A percentile compares a stretch with the other conserved stretches of the same genome.
Evolutionary conservation across 768 basidiomycete genomes (phyloP).

Genomic region (Mycena alexandri): DNA sequence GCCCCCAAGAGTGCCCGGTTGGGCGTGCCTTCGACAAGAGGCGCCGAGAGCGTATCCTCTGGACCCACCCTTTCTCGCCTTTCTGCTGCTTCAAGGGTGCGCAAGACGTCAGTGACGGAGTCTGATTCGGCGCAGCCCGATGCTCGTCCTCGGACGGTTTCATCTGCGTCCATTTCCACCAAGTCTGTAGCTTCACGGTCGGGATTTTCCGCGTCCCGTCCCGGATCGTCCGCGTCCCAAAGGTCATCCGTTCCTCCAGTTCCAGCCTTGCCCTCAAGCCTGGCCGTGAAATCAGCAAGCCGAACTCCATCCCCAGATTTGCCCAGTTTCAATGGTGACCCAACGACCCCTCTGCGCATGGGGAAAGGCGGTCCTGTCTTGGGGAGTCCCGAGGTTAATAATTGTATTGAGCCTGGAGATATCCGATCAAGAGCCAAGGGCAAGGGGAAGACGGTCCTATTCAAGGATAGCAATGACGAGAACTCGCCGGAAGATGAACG

Average conservation of each 20-base stretch:
- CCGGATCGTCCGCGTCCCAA: constrained; percentile 47
- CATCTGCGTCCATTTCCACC: constrained; percentile 29
- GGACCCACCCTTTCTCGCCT: constrained; percentile 30
- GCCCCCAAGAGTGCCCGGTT: constrained; percentile 11
- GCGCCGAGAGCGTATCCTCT: constrained; percentile 46
- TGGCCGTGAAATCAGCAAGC: constrained; percentile 35
- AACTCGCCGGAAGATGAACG: constrained; percentile 39
- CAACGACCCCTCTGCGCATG: constrained; percentile 49
- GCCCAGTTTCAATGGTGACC: constrained; percentile 49
- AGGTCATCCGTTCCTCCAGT: constrained; percentile 40
- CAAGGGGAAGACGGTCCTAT: constrained; percentile 62
- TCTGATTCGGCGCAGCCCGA: constrained; percentile 37
- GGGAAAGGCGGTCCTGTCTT: constrained; percentile 53
- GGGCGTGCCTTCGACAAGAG: constrained; percentile 37
- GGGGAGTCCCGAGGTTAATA: constrained; percentile 67
- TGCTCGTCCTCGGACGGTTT: constrained; percentile 27
- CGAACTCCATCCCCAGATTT: constrained; percentile 60
- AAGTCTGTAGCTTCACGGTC: constrained; percentile 26
- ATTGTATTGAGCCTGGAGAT: constrained; percentile 49
- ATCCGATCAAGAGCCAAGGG: constrained; percentile 44
- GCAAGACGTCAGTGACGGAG: constrained; percentile 41
- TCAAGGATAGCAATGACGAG: constrained; percentile 51
- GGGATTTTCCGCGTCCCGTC: constrained; percentile 38
- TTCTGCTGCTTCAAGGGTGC: constrained; percentile 38
- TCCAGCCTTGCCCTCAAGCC: constrained; percentile 34